These are phyloP conservation scores for Pythium aquatile DNA, from an alignment of 352 stramenopile genomes.

Conservation along the genomic window DNA sequence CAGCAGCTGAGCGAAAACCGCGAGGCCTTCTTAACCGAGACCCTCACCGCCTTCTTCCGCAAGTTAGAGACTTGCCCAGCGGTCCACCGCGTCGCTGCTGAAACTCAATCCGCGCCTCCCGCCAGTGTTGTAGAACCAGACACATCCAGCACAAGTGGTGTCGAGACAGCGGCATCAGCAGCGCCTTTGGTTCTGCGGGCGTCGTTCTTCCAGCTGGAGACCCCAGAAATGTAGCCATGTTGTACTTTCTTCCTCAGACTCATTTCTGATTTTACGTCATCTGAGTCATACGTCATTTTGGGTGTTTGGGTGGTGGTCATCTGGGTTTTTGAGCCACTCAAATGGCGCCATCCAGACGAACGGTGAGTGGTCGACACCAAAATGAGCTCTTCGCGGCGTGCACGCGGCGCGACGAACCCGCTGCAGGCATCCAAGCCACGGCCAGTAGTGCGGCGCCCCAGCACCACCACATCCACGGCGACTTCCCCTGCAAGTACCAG, in stretches of 20 bases:
- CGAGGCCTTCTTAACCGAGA: constrained; percentile 11
- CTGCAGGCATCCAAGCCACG: constrained; percentile 19
- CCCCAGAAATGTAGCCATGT: background rate
- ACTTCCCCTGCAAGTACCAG: background rate
- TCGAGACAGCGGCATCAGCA: background rate
- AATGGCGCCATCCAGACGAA: constrained; percentile 16
- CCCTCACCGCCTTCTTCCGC: constrained; percentile 5
- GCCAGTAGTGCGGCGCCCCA: constrained; percentile 8
- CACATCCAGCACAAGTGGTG: background rate
- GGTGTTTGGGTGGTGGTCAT: background rate
- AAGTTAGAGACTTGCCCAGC: constrained; percentile 13
- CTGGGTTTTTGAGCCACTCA: background rate
- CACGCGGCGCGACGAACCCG: constrained; percentile 14
- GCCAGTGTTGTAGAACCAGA: background rate
- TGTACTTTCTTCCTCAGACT: background rate
- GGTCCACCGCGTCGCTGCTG: constrained; percentile 13
- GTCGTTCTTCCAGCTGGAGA: background rate
- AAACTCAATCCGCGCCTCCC: background rate
- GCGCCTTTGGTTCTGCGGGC: background rate
- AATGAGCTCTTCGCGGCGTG: constrained; percentile 21
- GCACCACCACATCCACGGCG: background rate
- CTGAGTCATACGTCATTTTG: background rate
- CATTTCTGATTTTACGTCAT: background rate
- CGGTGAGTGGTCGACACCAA: background rate
- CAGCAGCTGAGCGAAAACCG: background rate